Percentiles rank a stretch among this genome's conserved stretches.
These are phyloP conservation scores for Candida ipomoeae DNA, from an alignment of 805 yeast species.

Conservation along the genomic window DNA sequence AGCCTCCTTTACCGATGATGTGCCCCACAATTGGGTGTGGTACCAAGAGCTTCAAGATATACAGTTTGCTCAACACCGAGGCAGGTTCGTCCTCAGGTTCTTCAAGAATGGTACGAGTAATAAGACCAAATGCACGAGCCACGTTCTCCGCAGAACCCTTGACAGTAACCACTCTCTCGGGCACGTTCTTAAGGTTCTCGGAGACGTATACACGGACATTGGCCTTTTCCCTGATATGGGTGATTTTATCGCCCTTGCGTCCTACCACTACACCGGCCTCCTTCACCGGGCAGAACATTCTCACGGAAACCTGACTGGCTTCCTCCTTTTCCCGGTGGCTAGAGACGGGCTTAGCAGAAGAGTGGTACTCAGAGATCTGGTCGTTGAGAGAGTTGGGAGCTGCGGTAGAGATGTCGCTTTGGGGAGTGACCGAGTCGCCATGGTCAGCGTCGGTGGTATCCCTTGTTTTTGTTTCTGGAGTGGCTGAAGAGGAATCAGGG, in stretches of 20 bases:
- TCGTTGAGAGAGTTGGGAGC: not conserved
- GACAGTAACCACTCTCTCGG: conserved; percentile 70
- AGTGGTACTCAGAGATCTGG: not conserved
- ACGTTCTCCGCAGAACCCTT: conserved; percentile 74
- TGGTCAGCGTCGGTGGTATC: not conserved
- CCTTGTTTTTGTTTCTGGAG: not conserved
- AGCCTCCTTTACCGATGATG: conserved; percentile 74
- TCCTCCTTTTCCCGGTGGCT: conserved; percentile 44
- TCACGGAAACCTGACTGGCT: conserved; percentile 59
- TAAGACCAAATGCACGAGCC: conserved; percentile 76
- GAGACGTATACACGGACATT: conserved; percentile 65
- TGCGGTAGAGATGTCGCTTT: not conserved
- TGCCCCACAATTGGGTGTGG: conserved; percentile 81
- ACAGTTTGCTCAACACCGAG: conserved; percentile 47
- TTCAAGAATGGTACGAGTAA: conserved; percentile 60
- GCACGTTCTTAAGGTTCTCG: conserved; percentile 65
- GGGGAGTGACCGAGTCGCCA: not conserved
- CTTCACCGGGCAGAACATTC: conserved; percentile 72
- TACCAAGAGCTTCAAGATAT: conserved; percentile 57
- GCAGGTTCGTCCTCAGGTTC: conserved; percentile 67
- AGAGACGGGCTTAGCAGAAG: conserved; percentile 30
- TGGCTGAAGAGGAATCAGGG: conserved; percentile 6
- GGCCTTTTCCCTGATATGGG: conserved; percentile 58
- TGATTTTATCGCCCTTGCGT: conserved; percentile 71
- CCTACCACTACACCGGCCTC: conserved; percentile 78